A percentile compares a stretch with the other conserved stretches of the same genome.
Conservation (phyloP, 495 filamentous ascomycete species). For the Neurospora sp. region DNA sequence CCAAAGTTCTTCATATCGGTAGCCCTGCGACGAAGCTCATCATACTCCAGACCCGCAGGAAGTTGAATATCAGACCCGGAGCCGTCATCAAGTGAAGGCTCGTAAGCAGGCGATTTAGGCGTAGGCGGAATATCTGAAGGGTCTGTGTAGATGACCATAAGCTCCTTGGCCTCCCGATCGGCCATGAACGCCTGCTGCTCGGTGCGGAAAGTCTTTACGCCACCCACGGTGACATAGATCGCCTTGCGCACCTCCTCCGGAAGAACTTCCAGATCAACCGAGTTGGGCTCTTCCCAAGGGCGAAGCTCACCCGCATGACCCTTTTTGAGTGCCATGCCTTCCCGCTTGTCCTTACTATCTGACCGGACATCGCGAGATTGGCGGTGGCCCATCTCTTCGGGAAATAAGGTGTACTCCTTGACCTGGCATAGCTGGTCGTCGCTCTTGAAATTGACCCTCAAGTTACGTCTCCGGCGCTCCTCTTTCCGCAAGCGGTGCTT, state of each 20-base stretch:
- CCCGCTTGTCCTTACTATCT: conserved; percentile 36
- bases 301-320: conserved; percentile 46
- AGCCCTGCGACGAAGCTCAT: conserved; percentile 24
- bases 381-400: conserved; percentile 69
- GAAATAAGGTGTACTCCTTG: conserved; percentile 66
- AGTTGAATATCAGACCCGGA: conserved; percentile 8
- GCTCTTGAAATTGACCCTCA: conserved; percentile 57
- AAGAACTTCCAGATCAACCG: conserved; percentile 47
- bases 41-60: conserved; percentile 10
- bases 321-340: conserved; percentile 72
- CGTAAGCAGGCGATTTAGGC: conserved; percentile 57
- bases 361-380: conserved; percentile 59
- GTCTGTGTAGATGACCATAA: conserved; percentile 75
- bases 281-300: conserved; percentile 26
- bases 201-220: conserved; percentile 46
- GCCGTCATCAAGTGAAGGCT: conserved; percentile 4
- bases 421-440: conserved; percentile 64
- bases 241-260: conserved; percentile 38
- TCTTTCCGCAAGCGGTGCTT: conserved; percentile 70
- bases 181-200: conserved; percentile 58
- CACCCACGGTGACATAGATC: conserved; percentile 56
- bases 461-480: conserved; percentile 54
- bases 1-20: conserved; percentile 9
- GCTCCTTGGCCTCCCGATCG: conserved; percentile 62
- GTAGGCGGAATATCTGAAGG: conserved; percentile 64